phyloP scores from a whole-genome alignment of 75 land plant species.

The Selaginella moellendorffii region DNA sequence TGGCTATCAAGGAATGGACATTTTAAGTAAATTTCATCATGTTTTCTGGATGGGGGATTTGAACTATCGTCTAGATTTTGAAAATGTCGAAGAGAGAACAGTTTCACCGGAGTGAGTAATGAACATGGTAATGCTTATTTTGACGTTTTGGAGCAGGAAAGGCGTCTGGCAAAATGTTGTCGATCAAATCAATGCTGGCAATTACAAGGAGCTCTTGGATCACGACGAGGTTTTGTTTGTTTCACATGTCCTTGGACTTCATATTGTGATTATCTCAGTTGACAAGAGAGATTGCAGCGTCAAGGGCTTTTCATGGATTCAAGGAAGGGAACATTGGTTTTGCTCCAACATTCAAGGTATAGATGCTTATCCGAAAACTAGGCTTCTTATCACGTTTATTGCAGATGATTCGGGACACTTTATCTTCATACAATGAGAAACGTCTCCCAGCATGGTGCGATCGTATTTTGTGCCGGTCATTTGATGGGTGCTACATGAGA shows the following conservation, averaged over 20 bases:
- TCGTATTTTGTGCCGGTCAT: slow-evolving; percentile 31
- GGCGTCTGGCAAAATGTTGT: slow-evolving; percentile 22
- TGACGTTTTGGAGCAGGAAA: slow-evolving; percentile 4
- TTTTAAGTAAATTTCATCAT: slow-evolving; percentile 37
- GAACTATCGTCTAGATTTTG: slow-evolving; percentile 41
- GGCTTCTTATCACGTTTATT: neutral
- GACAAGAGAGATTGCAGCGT: slow-evolving; percentile 25
- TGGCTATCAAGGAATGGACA: slow-evolving; percentile 23
- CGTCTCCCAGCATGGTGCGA: slow-evolving; percentile 47
- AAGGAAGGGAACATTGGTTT: slow-evolving; percentile 35
- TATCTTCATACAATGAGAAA: slow-evolving; percentile 27
- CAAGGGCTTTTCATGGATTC: slow-evolving; percentile 21
- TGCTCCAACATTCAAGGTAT: slow-evolving; percentile 39
- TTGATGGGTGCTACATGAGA: slow-evolving; percentile 24
- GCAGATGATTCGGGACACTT: slow-evolving; percentile 28
- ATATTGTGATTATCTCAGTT: slow-evolving; percentile 14
- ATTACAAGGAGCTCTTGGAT: slow-evolving; percentile 22
- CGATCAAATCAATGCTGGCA: slow-evolving; percentile 24
- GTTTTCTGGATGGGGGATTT: slow-evolving; percentile 44
- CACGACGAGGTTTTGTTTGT: slow-evolving; percentile 26
- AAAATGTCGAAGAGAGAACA: slow-evolving; percentile 14
- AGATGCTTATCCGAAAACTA: neutral
- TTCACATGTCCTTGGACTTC: slow-evolving; percentile 7
- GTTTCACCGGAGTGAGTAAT: slow-evolving; percentile 25
- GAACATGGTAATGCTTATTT: neutral